Evolutionary conservation across 2,329 filamentous ascomycete species (phyloP), one percentile per base, ranked within the genome.

Genomic region (Septoria linicola): DNA sequence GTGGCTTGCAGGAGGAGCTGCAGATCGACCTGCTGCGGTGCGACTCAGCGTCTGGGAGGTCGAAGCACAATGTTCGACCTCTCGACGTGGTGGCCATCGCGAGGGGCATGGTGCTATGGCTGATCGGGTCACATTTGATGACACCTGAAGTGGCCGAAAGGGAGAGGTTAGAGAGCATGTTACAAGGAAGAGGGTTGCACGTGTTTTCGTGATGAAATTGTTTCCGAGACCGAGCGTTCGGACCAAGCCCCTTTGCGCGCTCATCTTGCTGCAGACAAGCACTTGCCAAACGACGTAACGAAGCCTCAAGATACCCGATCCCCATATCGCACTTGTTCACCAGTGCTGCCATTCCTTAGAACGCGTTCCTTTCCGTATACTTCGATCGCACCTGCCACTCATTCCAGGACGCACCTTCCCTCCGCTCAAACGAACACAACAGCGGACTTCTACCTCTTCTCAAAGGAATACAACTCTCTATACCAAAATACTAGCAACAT

Each of bases 281-380:
- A 46, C 19, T n/a, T 13, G 11, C 42, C 30, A 16, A 41, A 27
- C 41, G 41, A 43, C 41, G 27, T 21, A 43, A 41, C 20, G 20
- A 41, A 14, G 14, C 19, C 42, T 34, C 20, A 7, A 21, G 14
- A 37, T 14, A 37, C n/a, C n/a, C 35, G 35, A 39, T 19, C 10
- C 14, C 19, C 31, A 34, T 34, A 20, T 41, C 8, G 37, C 37
- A 25, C 37, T 41, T 13, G 17, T 41, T 37, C 45, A 35, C 21
- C 32, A 31, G 49, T 48, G 49, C 49, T 42, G 49, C 49, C 49
- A 42, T 43, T 52, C 49, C 32, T 48, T 51, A 20, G 31, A 21
- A 8, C 36, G 41, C 41, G 31, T 25, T 47, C 42, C 43, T 41
- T 47, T 27, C 45, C 7, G 41, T 30, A 17, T 37, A 14, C 37